These are phyloP conservation scores for Gonium pectorale DNA, from an alignment of 139 green algal species.

Conservation along the genomic window DNA sequence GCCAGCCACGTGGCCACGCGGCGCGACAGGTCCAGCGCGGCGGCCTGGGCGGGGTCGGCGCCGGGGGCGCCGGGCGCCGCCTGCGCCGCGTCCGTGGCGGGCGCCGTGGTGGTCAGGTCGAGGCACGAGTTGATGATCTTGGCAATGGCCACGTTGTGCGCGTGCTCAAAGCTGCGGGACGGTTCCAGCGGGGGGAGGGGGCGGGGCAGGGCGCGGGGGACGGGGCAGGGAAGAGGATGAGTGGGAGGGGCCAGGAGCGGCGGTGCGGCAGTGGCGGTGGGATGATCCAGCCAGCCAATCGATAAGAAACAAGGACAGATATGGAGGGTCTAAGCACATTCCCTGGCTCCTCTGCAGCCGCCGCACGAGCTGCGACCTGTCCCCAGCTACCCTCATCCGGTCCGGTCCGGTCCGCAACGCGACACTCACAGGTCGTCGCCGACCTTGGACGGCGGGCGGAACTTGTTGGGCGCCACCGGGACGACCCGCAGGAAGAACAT, in stretches of 20 bases:
- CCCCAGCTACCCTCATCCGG: no score
- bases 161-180: conserved; percentile 89
- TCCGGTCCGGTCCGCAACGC: no score
- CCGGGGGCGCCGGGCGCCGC: conserved; percentile 1
- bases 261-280: no score
- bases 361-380: no score
- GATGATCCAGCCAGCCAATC: no score
- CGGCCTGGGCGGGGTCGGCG: background rate
- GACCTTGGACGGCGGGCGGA: conserved; percentile 82
- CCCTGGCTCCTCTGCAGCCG: no score
- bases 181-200: no score
- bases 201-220: no score
- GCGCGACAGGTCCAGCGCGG: conserved; percentile 56
- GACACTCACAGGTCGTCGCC: conserved; percentile 63
- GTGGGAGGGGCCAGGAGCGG: no score
- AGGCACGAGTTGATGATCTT: conserved; percentile 86
- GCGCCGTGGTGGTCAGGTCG: conserved; percentile 67
- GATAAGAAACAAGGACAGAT: no score
- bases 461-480: conserved; percentile 92
- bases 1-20: conserved; percentile 79
- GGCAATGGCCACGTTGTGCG: conserved; percentile 87
- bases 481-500: conserved; percentile 94
- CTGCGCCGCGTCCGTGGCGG: conserved; percentile 11
- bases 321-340: no score
- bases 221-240: no score